Evolutionary conservation across 108 stramenopile species (phyloP).

Genomic region (Nitzschia palea): DNA sequence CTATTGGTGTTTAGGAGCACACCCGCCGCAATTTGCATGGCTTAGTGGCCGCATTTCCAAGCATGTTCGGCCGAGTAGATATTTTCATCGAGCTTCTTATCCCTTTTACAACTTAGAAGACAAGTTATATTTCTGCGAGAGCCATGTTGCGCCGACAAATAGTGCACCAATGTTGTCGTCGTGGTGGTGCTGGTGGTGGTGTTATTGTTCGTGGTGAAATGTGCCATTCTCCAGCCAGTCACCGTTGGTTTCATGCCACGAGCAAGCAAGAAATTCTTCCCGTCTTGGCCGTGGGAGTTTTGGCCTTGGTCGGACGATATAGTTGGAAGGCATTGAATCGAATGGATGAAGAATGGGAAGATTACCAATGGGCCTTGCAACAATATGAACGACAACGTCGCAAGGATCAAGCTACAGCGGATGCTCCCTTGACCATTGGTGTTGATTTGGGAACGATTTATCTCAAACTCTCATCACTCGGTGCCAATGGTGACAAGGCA

Average conservation of each 20-base stretch:
- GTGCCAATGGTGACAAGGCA: conserved; percentile 23
- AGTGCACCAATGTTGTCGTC: no score
- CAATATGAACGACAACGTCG: conserved; percentile 51
- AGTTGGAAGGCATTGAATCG: conserved; percentile 65
- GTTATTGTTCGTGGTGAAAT: no score
- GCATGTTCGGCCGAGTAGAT: no score
- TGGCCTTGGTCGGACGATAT: conserved; percentile 50
- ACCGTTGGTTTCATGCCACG: conserved; percentile 63
- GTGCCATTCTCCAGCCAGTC: no score
- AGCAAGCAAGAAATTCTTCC: conserved; percentile 63
- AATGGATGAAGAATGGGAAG: conserved; percentile 83
- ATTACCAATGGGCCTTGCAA: conserved; percentile 68
- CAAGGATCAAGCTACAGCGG: conserved; percentile 4
- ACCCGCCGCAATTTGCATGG: no score
- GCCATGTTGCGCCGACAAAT: no score
- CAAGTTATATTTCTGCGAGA: no score
- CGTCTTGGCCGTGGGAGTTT: conserved; percentile 48
- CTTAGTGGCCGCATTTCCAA: no score
- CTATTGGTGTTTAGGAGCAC: no score
- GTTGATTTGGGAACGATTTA: conserved; percentile 72
- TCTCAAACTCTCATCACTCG: conserved; percentile 49
- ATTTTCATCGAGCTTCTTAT: no score
- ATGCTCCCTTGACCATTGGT: conserved; percentile 54
- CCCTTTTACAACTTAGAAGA: no score
- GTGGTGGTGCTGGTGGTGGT: no score